These are phyloP conservation scores for Adansonia madagascariensis DNA, from an alignment of 441 rosid species.

Conservation along the genomic window DNA sequence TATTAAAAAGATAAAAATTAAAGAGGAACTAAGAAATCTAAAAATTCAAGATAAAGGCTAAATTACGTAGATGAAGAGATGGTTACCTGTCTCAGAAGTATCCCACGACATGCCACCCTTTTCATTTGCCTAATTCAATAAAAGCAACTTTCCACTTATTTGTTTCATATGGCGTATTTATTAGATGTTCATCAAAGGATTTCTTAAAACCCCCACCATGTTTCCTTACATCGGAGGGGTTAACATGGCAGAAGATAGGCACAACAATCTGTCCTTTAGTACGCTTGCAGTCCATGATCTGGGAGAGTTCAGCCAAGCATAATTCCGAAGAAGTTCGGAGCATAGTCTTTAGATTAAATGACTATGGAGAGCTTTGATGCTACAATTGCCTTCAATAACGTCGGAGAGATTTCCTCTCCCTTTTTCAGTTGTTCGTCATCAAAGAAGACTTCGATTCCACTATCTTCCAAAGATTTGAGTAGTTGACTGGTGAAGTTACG, in stretches of 20 bases:
- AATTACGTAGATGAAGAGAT: neutral
- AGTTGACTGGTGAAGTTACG: too few relatives aligned
- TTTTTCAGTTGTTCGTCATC: too few relatives aligned
- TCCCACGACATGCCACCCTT: slow-evolving; percentile 18
- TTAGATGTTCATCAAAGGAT: neutral
- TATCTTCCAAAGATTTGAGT: too few relatives aligned
- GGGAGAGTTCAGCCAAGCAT: slow-evolving; percentile 27
- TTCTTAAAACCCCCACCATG: slow-evolving; percentile 1
- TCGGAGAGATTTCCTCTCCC: too few relatives aligned
- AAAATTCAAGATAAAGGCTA: too few relatives aligned
- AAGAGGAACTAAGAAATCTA: too few relatives aligned
- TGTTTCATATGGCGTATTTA: neutral
- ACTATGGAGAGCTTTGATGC: slow-evolving; percentile 37
- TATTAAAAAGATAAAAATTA: too few relatives aligned
- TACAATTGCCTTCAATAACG: slow-evolving; percentile 26
- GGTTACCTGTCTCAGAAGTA: neutral
- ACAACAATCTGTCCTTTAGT: slow-evolving; percentile 18
- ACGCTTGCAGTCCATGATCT: slow-evolving; percentile 24
- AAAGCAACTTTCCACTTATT: slow-evolving; percentile 22
- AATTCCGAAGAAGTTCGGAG: neutral
- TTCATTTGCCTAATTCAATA: neutral
- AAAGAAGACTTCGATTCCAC: too few relatives aligned
- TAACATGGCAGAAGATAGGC: slow-evolving; percentile 28
- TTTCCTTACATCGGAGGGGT: slow-evolving; percentile 19
- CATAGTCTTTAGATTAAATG: slow-evolving; percentile 34